Evolutionary conservation across 352 stramenopile species (phyloP).

Genomic region (Pythium aquatile): DNA sequence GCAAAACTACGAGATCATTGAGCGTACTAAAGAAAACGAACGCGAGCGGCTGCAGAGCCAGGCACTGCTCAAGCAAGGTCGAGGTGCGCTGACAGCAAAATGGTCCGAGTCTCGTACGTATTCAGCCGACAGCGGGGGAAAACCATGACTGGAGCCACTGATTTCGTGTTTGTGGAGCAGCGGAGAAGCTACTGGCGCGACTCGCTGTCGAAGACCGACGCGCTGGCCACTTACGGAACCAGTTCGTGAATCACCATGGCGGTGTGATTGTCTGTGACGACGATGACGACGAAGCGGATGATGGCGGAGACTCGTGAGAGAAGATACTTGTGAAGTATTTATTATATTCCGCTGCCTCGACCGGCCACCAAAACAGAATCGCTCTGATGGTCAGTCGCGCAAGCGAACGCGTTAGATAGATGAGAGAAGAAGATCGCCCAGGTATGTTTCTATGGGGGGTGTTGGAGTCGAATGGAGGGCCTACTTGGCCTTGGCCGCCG

Average conservation of each 20-base stretch:
- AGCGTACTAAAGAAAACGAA: conserved; percentile 34
- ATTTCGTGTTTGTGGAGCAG: conserved; percentile 28
- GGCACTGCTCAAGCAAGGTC: conserved; percentile 36
- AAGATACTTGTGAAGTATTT: background rate
- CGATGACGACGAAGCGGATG: conserved; percentile 23
- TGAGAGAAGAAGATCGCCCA: background rate
- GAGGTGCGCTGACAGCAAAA: conserved; percentile 41
- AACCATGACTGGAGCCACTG: background rate
- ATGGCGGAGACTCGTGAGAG: background rate
- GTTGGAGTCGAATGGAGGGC: background rate
- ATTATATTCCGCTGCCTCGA: background rate
- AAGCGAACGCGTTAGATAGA: conserved; percentile 1
- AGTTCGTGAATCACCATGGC: conserved; percentile 54
- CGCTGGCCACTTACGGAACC: conserved; percentile 51
- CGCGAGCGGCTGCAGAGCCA: conserved; percentile 24
- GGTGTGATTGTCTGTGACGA: conserved; percentile 51
- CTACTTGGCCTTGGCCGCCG: conserved; percentile 33
- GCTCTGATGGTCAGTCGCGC: background rate
- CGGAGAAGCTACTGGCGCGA: conserved; percentile 40
- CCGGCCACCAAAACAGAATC: background rate
- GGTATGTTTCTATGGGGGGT: conserved; percentile 2
- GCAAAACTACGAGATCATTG: conserved; percentile 43
- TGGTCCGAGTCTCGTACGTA: conserved; percentile 56
- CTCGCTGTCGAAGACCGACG: conserved; percentile 50
- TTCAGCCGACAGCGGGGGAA: background rate